Evolutionary conservation across 257 asterid species (phyloP).

Genomic region (Solanum pinnatisectum): DNA sequence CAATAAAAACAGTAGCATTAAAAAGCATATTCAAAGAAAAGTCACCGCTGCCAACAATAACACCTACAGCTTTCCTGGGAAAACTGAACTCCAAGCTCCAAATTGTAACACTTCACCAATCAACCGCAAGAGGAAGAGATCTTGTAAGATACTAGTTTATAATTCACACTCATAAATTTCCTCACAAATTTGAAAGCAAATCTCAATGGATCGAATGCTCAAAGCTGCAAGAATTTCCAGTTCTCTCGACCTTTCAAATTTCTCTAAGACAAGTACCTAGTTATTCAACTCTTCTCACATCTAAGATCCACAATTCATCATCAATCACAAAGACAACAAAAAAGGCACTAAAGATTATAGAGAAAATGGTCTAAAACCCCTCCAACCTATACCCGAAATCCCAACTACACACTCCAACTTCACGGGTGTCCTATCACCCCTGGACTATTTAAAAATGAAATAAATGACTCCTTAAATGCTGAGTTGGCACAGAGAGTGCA

Average conservation of each 20-base stretch:
- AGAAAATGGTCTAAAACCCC: too few species aligned
- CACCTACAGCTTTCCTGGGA: slow-evolving; percentile 74
- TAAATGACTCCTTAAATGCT: too few species aligned
- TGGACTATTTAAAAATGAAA: too few species aligned
- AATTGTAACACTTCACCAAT: background rate
- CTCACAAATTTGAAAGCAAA: background rate
- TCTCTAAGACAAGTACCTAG: slow-evolving; percentile 49
- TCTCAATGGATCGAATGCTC: slow-evolving; percentile 60
- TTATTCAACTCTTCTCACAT: background rate
- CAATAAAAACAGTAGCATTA: background rate
- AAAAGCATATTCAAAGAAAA: background rate
- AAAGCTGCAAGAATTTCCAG: slow-evolving; percentile 85
- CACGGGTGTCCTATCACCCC: too few species aligned
- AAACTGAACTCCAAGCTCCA: slow-evolving; percentile 6
- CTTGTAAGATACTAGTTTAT: background rate
- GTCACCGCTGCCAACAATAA: slow-evolving; percentile 36
- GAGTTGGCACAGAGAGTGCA: too few species aligned
- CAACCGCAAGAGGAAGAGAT: background rate
- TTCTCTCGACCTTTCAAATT: slow-evolving; percentile 83
- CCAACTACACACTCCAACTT: too few species aligned
- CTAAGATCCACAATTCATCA: background rate
- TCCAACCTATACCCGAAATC: too few species aligned
- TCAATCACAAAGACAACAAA: background rate
- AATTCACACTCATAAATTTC: background rate
- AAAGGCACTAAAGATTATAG: background rate